These are phyloP conservation scores for Suhomyces vadensis DNA, from an alignment of 805 yeast species.

Conservation along the genomic window DNA sequence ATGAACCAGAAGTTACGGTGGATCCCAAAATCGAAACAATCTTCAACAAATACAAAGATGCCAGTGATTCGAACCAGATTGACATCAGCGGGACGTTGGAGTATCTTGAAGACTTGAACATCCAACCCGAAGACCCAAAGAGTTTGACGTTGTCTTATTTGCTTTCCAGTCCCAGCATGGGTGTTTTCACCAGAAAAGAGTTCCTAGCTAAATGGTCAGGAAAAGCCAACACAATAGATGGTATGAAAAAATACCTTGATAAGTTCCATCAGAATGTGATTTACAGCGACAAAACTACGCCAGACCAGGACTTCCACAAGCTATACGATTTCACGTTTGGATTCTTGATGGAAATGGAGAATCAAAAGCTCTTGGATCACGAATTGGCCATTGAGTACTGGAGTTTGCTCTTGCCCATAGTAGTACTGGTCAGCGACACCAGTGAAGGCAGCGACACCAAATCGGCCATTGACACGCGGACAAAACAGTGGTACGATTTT, in stretches of 20 bases:
- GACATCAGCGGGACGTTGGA: constrained; percentile 77
- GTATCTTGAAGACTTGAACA: constrained; percentile 65
- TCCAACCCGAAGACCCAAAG: constrained; percentile 72
- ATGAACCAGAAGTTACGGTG: neutral
- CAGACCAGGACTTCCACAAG: constrained; percentile 44
- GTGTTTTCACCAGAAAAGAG: constrained; percentile 50
- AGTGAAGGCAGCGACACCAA: neutral
- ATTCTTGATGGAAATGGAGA: constrained; percentile 59
- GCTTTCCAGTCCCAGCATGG: constrained; percentile 65
- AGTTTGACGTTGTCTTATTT: constrained; percentile 72
- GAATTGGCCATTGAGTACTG: constrained; percentile 77
- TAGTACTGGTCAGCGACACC: constrained; percentile 12
- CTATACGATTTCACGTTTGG: constrained; percentile 74
- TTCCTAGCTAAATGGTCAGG: constrained; percentile 63
- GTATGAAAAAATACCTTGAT: constrained; percentile 45
- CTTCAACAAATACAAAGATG: constrained; percentile 35
- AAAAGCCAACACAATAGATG: constrained; percentile 32
- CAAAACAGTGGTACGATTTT: constrained; percentile 61
- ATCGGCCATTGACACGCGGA: constrained; percentile 31
- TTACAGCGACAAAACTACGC: neutral
- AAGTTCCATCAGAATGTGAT: constrained; percentile 15
- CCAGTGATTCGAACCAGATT: constrained; percentile 41
- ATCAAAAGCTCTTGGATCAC: constrained; percentile 51
- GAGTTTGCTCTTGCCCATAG: constrained; percentile 55
- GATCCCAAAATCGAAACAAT: constrained; percentile 27